phyloP scores from a whole-genome alignment of 1,139 yeast genomes.

The Candida glucosophila region DNA sequence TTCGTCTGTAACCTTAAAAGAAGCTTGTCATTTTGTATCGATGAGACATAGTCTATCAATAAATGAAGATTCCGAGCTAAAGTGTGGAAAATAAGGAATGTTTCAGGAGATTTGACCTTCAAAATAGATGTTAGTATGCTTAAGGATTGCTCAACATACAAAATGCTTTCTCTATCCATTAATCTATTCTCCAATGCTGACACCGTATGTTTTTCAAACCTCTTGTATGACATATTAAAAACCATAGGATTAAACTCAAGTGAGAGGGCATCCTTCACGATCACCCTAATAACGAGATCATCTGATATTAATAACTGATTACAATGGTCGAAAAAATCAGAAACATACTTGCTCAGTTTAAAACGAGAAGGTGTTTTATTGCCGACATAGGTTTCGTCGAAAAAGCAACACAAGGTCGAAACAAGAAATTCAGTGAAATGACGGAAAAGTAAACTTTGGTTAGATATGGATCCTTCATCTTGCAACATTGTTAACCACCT shows the following conservation, averaged over 20 bases:
- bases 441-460: slow-evolving; percentile 39
- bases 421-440: slow-evolving; percentile 58
- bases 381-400: slow-evolving; percentile 20
- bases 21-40: slow-evolving; percentile 26
- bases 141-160: slow-evolving; percentile 32
- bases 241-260: slow-evolving; percentile 43
- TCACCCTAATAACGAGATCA: slow-evolving; percentile 42
- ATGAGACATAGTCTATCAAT: slow-evolving; percentile 22
- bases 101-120: slow-evolving; percentile 26
- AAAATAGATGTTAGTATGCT: slow-evolving; percentile 32
- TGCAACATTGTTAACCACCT: slow-evolving; percentile 40
- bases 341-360: slow-evolving; percentile 21
- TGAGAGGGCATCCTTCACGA: slow-evolving; percentile 34
- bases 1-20: slow-evolving; percentile 47
- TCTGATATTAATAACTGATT: slow-evolving; percentile 38
- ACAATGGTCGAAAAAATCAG: slow-evolving; percentile 43
- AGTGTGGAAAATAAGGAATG: slow-evolving; percentile 26
- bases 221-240: slow-evolving; percentile 15
- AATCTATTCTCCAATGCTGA: no score
- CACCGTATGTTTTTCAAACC: slow-evolving; percentile 17
- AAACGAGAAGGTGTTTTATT: no score
- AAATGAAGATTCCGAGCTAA: slow-evolving; percentile 25
- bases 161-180: slow-evolving; percentile 26
- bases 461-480: slow-evolving; percentile 14
- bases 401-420: slow-evolving; percentile 48